Conservation (phyloP, 805 yeast genomes). For the Hanseniaspora pseudoguilliermondii region DNA sequence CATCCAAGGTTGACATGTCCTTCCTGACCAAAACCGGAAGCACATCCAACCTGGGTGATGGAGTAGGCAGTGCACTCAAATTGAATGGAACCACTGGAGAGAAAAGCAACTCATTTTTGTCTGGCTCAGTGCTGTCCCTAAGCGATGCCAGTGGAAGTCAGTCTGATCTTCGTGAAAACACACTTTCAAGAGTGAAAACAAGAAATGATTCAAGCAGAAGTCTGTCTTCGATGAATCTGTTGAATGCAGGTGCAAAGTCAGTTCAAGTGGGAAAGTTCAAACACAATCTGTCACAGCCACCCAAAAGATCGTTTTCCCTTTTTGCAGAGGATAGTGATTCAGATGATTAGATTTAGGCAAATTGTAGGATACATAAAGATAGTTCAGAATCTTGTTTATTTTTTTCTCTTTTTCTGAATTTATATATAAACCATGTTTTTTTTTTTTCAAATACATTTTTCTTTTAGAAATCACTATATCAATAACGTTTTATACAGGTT, state of each 20-base stretch:
- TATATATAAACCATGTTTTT: neutral
- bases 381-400: no score
- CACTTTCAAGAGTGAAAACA: neutral
- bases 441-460: no score
- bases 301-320: constrained; percentile 11
- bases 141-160: neutral
- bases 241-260: neutral
- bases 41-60: neutral
- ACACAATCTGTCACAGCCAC: constrained; percentile 7
- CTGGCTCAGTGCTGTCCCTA: neutral
- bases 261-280: neutral
- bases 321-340: constrained; percentile 15
- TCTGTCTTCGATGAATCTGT: neutral
- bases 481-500: no score
- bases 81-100: neutral
- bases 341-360: neutral
- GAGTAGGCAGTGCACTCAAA: neutral
- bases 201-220: neutral
- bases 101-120: neutral
- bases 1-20: constrained; percentile 14
- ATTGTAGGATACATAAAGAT: no score
- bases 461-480: no score
- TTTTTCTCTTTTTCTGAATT: neutral
- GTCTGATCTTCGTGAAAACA: neutral
- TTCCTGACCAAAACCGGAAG: constrained; percentile 19